Base-by-base conservation (phyloP, 1,284 basidiomycete species). In the Apiotrichum gamsii region DNA sequence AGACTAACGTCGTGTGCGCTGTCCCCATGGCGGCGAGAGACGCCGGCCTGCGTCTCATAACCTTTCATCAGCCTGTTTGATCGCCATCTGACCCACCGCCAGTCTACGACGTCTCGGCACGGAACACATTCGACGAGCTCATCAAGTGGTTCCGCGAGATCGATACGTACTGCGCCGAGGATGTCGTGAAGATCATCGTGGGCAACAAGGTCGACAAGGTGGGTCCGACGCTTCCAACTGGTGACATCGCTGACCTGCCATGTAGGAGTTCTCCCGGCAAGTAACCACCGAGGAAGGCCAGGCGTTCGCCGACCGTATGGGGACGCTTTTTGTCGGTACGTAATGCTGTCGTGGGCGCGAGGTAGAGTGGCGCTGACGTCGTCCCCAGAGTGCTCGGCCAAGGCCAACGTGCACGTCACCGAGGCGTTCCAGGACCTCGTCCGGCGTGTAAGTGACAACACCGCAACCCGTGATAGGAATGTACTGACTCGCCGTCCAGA, bases 151-250 rank as follows among this genome's bases (percentile, higher is more conserved):
- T 88, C 70, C 82, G 82, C 43, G 94, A 98, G 69, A 82, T 98
- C 10, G 90, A 95, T 64, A 94, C 88, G 20, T 97, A 96, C 65
- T 88, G 93, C 40, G 82, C 83, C 1, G 76, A 78, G 19, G 83
- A 84, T 8, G 88, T 95, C n/a, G 87, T 93, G 41, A 90, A 91
- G 78, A 90, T 97, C 61, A 80, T 98, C 23, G 90, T 97, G 2
- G 80, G 79, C 8, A 98, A 98, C 75, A 98, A 97, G 73, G 78
- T 94, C 5, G 94, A 97, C 76, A 93, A 91, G 79, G 87, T 84
- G 43, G 46, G 73, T 63, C 25, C 25, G 25, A 11, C 8, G 6
- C 25, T 28, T 28, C 25, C 11, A 11, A 6, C 25, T 28, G 25
- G 25, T 11, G 11, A 11, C 25, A 6, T 6, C 25, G 11, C 25